Conservation (phyloP, 2,329 filamentous ascomycete genomes). For the Dryadomyces quercus-mongolicae region DNA sequence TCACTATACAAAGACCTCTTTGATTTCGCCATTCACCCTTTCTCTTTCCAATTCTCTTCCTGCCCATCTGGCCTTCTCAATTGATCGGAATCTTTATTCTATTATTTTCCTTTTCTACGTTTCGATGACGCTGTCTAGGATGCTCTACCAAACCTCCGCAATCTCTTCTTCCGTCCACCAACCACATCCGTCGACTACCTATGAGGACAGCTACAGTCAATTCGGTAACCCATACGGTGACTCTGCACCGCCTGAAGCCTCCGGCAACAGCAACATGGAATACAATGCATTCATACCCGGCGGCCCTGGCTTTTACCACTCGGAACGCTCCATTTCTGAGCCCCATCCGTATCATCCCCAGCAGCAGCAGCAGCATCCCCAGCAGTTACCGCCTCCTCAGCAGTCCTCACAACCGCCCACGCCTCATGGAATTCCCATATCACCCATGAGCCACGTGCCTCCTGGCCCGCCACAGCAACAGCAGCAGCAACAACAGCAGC, state of each 20-base stretch:
- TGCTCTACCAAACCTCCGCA: neutral
- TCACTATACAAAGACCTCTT: no score
- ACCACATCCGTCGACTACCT: neutral
- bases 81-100: no score
- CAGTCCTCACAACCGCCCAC: neutral
- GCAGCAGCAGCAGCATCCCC: neutral
- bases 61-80: no score
- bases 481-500: no score
- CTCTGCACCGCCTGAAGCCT: conserved; percentile 16
- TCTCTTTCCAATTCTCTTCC: no score
- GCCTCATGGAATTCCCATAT: neutral
- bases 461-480: neutral
- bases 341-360: conserved; percentile 1
- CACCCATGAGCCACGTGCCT: neutral
- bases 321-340: conserved; percentile 12
- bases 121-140: neutral
- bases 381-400: neutral
- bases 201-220: neutral
- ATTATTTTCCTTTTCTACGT: neutral
- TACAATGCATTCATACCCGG: conserved; percentile 2
- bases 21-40: no score
- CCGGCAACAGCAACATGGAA: neutral
- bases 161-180: neutral
- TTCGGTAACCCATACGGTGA: conserved; percentile 22
- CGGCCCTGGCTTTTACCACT: conserved; percentile 12